Conservation (phyloP, 108 stramenopile genomes). For the Phaeodactylum tricornutum region DNA sequence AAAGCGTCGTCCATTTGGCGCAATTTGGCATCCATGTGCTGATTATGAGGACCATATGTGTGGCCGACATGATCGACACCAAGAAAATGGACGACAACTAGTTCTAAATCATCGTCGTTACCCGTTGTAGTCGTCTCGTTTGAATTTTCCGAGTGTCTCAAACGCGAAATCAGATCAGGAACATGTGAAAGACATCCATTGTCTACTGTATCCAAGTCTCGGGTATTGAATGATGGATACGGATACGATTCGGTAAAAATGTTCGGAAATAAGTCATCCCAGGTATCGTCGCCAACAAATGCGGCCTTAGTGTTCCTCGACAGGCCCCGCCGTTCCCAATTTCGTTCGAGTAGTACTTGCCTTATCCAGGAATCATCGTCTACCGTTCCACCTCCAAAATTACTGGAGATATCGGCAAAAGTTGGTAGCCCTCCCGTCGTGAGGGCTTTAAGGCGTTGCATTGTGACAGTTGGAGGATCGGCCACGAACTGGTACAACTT, state of each 20-base stretch:
- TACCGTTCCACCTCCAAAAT: conserved; percentile 54
- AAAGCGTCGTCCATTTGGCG: conserved; percentile 85
- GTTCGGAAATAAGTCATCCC: conserved; percentile 89
- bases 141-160: conserved; percentile 14
- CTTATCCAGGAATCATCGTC: conserved; percentile 86
- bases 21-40: conserved; percentile 85
- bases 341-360: conserved; percentile 27
- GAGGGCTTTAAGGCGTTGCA: conserved; percentile 95
- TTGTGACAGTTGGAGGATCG: conserved; percentile 98
- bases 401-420: conserved; percentile 84
- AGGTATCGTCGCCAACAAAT: conserved; percentile 98
- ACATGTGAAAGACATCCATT: conserved; percentile 77
- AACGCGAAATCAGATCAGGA: conserved; percentile 32
- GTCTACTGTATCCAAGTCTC: conserved; percentile 96
- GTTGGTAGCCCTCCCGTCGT: conserved; percentile 95
- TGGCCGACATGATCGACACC: conserved; percentile 98
- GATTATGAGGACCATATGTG: conserved; percentile 83
- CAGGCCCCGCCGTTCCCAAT: conserved; percentile 9
- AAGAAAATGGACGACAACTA: conserved; percentile 84
- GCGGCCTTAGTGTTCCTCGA: conserved; percentile 30
- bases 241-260: conserved; percentile 78
- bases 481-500: conserved; percentile 85
- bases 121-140: background rate
- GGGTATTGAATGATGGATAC: conserved; percentile 94
- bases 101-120: conserved; percentile 34